phyloP scores from a whole-genome alignment of 768 basidiomycete genomes.

The Suillus hirtellus region DNA sequence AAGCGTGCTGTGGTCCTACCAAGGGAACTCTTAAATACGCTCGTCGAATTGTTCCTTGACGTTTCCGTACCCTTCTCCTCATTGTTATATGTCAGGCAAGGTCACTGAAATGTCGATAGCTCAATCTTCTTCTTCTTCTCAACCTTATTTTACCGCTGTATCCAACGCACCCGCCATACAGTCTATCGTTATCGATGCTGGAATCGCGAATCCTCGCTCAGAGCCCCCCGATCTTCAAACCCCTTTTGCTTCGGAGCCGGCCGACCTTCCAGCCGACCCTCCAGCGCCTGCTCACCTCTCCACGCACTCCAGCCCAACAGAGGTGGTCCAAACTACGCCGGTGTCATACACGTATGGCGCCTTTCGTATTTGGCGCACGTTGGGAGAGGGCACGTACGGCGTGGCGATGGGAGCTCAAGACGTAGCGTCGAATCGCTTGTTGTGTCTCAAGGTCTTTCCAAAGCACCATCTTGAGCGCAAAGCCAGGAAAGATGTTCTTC shows the following conservation, averaged over 20 bases:
- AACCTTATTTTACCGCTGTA: neutral
- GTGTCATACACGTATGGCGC: constrained; percentile 19
- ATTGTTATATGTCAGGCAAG: constrained; percentile 8
- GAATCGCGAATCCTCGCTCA: neutral
- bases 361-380: constrained; percentile 20
- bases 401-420: constrained; percentile 28
- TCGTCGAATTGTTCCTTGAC: neutral
- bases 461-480: constrained; percentile 20
- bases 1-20: neutral
- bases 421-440: constrained; percentile 26
- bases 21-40: neutral
- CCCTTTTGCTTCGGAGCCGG: neutral
- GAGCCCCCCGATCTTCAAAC: neutral
- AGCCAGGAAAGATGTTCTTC: constrained; percentile 19
- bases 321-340: neutral
- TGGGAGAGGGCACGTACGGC: constrained; percentile 26
- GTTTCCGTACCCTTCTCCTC: neutral
- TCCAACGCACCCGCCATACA: neutral
- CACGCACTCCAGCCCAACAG: neutral
- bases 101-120: constrained; percentile 11
- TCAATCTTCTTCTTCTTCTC: neutral
- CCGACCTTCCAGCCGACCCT: neutral
- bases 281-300: neutral
- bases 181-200: neutral
- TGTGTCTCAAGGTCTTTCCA: constrained; percentile 41